Conservation (phyloP, 768 basidiomycete genomes). For the Tulasnella sp. region DNA sequence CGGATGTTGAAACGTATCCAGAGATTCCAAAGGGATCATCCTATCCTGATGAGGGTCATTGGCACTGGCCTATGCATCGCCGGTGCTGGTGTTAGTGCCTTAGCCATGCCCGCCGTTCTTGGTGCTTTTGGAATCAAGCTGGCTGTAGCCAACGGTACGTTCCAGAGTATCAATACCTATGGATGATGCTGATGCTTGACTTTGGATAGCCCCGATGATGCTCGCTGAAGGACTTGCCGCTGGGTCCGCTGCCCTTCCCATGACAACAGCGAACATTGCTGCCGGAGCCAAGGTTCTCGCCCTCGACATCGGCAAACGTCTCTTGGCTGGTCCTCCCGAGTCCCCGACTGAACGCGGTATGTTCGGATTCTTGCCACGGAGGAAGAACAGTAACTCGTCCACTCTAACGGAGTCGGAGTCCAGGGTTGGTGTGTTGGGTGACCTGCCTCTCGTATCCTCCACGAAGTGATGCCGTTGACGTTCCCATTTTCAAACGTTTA, state of each 20-base stretch:
- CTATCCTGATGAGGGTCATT: slow-evolving; percentile 5
- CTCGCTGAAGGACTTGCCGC: slow-evolving; percentile 2
- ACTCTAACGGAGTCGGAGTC: background rate
- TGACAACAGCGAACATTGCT: background rate
- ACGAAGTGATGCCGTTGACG: background rate
- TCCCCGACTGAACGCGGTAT: background rate
- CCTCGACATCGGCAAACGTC: slow-evolving; percentile 3
- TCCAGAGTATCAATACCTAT: background rate
- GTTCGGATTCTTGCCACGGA: background rate
- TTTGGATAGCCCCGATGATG: background rate
- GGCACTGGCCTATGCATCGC: slow-evolving; percentile 12
- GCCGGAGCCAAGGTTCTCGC: slow-evolving; percentile 15
- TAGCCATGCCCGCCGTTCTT: slow-evolving; percentile 6
- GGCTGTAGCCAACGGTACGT: background rate
- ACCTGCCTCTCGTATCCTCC: background rate
- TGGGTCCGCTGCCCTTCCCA: background rate
- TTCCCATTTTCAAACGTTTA: background rate
- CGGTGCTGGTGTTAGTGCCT: slow-evolving; percentile 5
- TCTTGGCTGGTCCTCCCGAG: background rate
- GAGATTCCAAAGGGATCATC: slow-evolving; percentile 16
- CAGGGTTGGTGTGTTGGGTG: background rate
- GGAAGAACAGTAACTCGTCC: background rate
- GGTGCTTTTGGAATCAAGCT: slow-evolving; percentile 13
- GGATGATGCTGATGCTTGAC: background rate
- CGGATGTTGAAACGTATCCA: slow-evolving; percentile 12